phyloP scores from a whole-genome alignment of 306 rosid genomes.

The Mimosa bimucronata region DNA sequence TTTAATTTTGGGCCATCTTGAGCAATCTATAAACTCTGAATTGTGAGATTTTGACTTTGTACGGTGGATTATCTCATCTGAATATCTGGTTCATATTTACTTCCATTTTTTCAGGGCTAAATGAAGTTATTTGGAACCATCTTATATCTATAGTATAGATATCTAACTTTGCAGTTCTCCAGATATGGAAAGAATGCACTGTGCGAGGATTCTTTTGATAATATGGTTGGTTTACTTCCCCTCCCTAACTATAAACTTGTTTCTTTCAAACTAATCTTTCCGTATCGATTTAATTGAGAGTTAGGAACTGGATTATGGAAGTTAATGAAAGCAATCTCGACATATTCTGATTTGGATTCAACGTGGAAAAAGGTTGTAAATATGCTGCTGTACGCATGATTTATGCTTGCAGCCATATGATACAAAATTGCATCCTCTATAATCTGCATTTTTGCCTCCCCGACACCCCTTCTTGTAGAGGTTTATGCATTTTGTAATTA shows the following conservation, averaged over 20 bases:
- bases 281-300: neutral
- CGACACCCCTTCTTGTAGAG: neutral
- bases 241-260: neutral
- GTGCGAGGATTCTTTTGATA: neutral
- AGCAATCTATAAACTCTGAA: neutral
- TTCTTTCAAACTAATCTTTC: neutral
- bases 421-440: too few species aligned
- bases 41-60: neutral
- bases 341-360: too few species aligned
- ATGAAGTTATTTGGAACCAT: neutral
- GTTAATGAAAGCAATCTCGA: neutral
- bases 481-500: too few species aligned
- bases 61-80: neutral
- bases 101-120: neutral
- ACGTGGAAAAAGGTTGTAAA: too few species aligned
- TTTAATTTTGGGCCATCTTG: too few species aligned
- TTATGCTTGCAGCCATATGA: neutral
- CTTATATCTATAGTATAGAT: neutral
- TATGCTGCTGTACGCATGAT: too few species aligned
- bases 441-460: too few species aligned
- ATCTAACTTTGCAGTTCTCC: slow-evolving; percentile 61
- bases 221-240: slow-evolving; percentile 25
- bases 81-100: neutral
- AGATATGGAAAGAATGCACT: slow-evolving; percentile 78
- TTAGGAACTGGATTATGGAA: neutral